phyloP scores from a whole-genome alignment of 2,329 filamentous ascomycete genomes.

The Aspergillus luchuensis region DNA sequence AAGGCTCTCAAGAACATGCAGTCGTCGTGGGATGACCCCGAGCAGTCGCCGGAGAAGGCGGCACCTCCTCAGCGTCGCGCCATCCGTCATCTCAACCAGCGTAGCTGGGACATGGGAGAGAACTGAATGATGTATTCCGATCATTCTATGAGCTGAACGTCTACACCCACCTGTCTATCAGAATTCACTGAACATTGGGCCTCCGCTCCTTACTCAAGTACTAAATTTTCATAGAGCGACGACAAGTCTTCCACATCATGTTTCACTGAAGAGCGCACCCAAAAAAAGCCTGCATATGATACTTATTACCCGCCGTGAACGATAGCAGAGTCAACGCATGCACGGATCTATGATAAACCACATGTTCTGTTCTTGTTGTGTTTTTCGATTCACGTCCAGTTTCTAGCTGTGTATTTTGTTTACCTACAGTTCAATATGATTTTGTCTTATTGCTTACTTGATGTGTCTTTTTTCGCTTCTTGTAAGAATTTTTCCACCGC shows the following conservation, averaged over 20 bases:
- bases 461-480: background rate
- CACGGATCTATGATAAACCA: conserved; percentile 17
- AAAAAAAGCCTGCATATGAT: conserved; percentile 5
- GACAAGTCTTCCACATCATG: background rate
- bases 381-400: background rate
- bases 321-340: conserved; percentile 16
- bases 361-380: background rate
- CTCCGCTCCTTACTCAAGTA: background rate
- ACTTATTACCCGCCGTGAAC: conserved; percentile 8
- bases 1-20: conserved; percentile 76
- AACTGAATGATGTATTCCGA: conserved; percentile 12
- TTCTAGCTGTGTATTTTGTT: conserved; percentile 2
- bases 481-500: background rate
- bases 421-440: background rate
- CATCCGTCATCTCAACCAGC: conserved; percentile 35
- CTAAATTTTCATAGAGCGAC: background rate
- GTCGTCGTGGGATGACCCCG: conserved; percentile 53
- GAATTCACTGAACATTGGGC: background rate
- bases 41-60: conserved; percentile 38
- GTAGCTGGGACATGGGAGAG: conserved; percentile 48
- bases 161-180: background rate
- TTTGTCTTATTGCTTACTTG: background rate
- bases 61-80: conserved; percentile 29
- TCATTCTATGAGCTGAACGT: background rate
- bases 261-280: background rate